Percentiles rank a stretch among this genome's conserved stretches.
Conservation (phyloP, 306 rosid genomes). For the Lathyrus aphaca region DNA sequence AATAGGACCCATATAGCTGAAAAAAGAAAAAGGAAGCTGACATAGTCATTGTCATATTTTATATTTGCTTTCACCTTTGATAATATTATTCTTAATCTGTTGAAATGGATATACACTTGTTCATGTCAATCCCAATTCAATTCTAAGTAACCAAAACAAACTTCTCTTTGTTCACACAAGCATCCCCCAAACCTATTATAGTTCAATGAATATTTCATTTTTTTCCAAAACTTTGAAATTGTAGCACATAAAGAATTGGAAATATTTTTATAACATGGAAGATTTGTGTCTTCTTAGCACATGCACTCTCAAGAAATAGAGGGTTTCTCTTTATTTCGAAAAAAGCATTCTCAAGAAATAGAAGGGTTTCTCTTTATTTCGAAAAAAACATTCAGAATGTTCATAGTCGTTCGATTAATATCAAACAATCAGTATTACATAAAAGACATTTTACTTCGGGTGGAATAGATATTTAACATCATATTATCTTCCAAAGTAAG, state of each 20-base stretch:
- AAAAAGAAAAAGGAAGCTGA: constrained; percentile 2
- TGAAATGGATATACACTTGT: constrained; percentile 4
- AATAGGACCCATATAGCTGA: neutral
- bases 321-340: too few species aligned
- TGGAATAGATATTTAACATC: too few species aligned
- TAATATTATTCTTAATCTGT: constrained; percentile 15
- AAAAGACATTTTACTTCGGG: too few species aligned
- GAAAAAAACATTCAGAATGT: too few species aligned
- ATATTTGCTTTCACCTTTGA: neutral
- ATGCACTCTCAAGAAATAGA: constrained; percentile 31
- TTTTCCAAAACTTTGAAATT: too few species aligned
- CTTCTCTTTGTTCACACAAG: constrained; percentile 29
- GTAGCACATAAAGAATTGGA: neutral
- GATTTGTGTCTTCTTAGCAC: constrained; percentile 13
- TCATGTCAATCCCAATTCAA: constrained; percentile 15
- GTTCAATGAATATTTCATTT: too few species aligned
- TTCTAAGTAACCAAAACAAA: constrained; percentile 22
- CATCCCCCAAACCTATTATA: neutral
- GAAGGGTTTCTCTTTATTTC: too few species aligned
- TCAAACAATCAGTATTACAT: too few species aligned
- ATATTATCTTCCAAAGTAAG: too few species aligned
- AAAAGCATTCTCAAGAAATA: constrained; percentile 27
- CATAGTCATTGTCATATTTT: neutral
- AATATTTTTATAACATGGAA: constrained; percentile 3
- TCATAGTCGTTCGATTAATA: too few species aligned